These are phyloP conservation scores for Globisporangium acanthophoron DNA, from an alignment of 352 stramenopile genomes.

Conservation along the genomic window DNA sequence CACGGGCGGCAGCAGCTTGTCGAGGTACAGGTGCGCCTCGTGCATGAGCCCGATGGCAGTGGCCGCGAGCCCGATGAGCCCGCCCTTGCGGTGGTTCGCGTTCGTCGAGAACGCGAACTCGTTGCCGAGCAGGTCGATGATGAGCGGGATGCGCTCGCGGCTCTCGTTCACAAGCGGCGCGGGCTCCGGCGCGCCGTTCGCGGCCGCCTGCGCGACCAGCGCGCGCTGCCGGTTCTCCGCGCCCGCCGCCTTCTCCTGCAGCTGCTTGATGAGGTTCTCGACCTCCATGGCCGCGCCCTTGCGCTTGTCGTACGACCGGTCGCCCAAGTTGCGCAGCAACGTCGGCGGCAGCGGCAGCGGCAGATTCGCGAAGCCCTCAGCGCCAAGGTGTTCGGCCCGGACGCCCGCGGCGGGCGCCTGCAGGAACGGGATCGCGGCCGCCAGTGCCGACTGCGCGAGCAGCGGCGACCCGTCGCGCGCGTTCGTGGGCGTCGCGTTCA, in stretches of 20 bases:
- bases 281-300: conserved; percentile 99
- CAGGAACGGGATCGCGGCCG: conserved; percentile 41
- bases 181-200: conserved; percentile 14
- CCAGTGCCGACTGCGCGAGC: conserved; percentile 53
- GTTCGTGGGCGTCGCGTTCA: conserved; percentile 1
- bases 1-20: conserved; percentile 95
- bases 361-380: conserved; percentile 20
- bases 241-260: conserved; percentile 91
- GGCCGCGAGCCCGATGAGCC: conserved; percentile 97
- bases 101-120: conserved; percentile 98
- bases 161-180: conserved; percentile 38
- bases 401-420: conserved; percentile 1
- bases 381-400: not conserved
- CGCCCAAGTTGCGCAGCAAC: conserved; percentile 90
- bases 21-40: conserved; percentile 88
- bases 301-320: conserved; percentile 99
- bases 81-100: conserved; percentile 98
- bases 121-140: conserved; percentile 96
- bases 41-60: conserved; percentile 97
- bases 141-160: conserved; percentile 85
- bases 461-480: conserved; percentile 24
- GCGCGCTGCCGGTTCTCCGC: conserved; percentile 66
- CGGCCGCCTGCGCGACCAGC: conserved; percentile 22
- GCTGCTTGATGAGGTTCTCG: conserved; percentile 97
- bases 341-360: conserved; percentile 72